Evolutionary conservation across 345 rosid genomes (phyloP).

Genomic region (Ailanthus altissimus): DNA sequence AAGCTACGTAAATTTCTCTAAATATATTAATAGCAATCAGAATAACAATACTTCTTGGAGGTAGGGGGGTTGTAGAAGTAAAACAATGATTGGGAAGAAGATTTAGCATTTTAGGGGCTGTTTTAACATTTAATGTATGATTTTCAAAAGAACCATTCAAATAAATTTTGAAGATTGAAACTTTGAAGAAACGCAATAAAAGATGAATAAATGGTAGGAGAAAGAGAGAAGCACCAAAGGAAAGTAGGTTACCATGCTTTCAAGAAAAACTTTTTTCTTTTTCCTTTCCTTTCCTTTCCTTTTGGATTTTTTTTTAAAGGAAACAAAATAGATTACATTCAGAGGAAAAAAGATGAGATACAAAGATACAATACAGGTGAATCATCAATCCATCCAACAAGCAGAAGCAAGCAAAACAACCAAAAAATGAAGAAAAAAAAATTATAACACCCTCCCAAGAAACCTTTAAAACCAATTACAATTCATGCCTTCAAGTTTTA

Average conservation of each 20-base stretch:
- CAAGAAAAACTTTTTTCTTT: background rate
- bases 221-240: background rate
- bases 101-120: background rate
- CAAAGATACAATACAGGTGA: background rate
- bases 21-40: background rate
- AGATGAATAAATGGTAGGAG: background rate
- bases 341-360: background rate
- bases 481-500: background rate
- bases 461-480: background rate
- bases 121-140: background rate
- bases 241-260: constrained; percentile 7
- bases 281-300: background rate
- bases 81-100: background rate
- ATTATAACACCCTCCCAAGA: background rate
- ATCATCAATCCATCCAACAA: background rate
- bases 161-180: background rate
- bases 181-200: background rate
- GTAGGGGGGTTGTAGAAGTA: background rate
- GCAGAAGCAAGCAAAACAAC: background rate
- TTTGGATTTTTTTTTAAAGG: background rate
- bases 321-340: background rate
- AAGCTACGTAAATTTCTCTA: background rate
- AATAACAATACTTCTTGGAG: background rate
- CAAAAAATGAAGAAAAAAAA: background rate
- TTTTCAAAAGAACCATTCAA: background rate